These are phyloP conservation scores for Colletotrichum spinosum DNA, from an alignment of 2,329 filamentous ascomycete genomes.

Conservation along the genomic window DNA sequence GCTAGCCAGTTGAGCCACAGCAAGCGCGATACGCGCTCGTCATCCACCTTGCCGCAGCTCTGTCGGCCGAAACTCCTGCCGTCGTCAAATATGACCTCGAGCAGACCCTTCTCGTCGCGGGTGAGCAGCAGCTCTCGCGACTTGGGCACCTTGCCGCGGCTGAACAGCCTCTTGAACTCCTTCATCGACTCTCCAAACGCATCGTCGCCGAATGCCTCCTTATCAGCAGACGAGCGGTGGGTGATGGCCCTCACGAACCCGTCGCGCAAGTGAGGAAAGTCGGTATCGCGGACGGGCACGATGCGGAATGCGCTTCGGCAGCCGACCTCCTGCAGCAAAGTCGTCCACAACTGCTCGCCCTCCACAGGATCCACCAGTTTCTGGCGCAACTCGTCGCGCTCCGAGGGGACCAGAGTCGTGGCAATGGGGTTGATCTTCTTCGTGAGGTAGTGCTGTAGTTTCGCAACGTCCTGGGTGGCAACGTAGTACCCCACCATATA, in stretches of 20 bases:
- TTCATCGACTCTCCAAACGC: slow-evolving; percentile 80
- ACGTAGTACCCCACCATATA: slow-evolving; percentile 96
- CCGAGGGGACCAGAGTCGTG: slow-evolving; percentile 83
- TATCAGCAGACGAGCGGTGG: slow-evolving; percentile 71
- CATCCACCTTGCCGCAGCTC: slow-evolving; percentile 76
- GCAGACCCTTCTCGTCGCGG: slow-evolving; percentile 72
- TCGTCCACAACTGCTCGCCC: slow-evolving; percentile 80
- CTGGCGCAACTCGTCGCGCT: slow-evolving; percentile 79
- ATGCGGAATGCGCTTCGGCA: slow-evolving; percentile 86
- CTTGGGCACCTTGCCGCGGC: slow-evolving; percentile 83
- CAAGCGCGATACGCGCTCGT: slow-evolving; percentile 83
- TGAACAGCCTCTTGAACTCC: slow-evolving; percentile 85
- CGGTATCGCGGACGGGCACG: slow-evolving; percentile 91
- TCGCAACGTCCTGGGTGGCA: slow-evolving; percentile 82
- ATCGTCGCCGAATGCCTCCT: slow-evolving; percentile 73
- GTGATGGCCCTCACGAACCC: slow-evolving; percentile 90
- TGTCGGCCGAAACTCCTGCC: slow-evolving; percentile 59
- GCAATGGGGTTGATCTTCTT: slow-evolving; percentile 81
- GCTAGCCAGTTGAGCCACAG: slow-evolving; percentile 93
- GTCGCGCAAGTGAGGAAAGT: slow-evolving; percentile 92
- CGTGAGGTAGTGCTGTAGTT: slow-evolving; percentile 82
- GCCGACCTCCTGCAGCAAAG: slow-evolving; percentile 72
- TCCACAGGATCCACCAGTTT: slow-evolving; percentile 76
- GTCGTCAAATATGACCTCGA: slow-evolving; percentile 76
- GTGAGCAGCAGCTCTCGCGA: slow-evolving; percentile 80